Conservation (phyloP, 345 rosid species). For the Populus nigra region DNA sequence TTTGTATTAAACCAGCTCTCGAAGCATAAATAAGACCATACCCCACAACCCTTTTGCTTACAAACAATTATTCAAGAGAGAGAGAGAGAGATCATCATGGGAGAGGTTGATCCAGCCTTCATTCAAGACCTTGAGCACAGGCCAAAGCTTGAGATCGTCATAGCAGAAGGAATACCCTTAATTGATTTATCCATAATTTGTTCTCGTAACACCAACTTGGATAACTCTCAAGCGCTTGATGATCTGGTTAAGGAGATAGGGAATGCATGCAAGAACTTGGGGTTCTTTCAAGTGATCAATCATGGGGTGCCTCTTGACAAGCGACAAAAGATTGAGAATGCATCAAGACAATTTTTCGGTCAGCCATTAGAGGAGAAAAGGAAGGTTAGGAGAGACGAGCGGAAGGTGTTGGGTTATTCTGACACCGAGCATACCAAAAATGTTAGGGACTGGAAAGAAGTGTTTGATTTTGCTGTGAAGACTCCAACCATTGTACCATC, state of each 20-base stretch:
- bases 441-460: constrained; percentile 58
- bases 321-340: constrained; percentile 12
- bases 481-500: constrained; percentile 25
- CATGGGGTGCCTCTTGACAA: constrained; percentile 39
- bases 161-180: constrained; percentile 35
- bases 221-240: background rate
- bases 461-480: constrained; percentile 29
- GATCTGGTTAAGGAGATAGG: constrained; percentile 29
- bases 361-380: constrained; percentile 36
- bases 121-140: constrained; percentile 35
- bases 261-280: constrained; percentile 43
- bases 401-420: constrained; percentile 30
- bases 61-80: background rate
- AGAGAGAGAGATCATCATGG: constrained; percentile 10
- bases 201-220: background rate
- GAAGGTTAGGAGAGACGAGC: constrained; percentile 34
- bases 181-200: constrained; percentile 29
- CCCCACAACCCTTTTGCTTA: background rate
- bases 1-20: background rate
- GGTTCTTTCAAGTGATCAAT: constrained; percentile 41
- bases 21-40: background rate
- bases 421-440: constrained; percentile 48
- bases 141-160: constrained; percentile 16
- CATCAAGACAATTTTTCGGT: constrained; percentile 25
- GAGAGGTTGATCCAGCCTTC: constrained; percentile 29